These are phyloP conservation scores for Sarocladium kiliense DNA, from an alignment of 2,329 filamentous ascomycete species.

Conservation along the genomic window DNA sequence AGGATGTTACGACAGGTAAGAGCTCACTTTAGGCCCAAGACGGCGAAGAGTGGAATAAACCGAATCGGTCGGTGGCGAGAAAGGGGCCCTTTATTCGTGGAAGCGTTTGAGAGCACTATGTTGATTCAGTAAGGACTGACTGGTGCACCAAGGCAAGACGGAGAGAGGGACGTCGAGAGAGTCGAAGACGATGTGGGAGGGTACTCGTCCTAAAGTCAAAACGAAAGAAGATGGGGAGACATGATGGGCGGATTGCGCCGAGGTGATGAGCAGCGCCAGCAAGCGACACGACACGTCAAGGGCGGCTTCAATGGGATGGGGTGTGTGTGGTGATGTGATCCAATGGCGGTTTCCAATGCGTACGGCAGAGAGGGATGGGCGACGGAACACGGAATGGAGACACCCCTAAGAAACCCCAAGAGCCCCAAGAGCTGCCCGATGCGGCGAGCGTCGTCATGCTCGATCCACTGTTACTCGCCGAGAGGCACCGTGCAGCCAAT, in stretches of 20 bases:
- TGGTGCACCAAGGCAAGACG: not conserved
- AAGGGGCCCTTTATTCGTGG: not conserved
- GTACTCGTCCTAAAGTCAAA: not conserved
- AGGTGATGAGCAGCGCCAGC: not conserved
- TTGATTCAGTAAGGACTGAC: slow-evolving; percentile 1
- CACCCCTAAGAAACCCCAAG: not conserved
- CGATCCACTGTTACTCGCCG: not conserved
- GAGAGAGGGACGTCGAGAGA: not conserved
- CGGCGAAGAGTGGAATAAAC: not conserved
- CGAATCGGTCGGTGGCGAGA: not conserved
- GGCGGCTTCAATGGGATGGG: not conserved
- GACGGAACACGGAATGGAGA: not conserved
- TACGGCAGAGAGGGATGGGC: not conserved
- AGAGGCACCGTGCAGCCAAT: not conserved
- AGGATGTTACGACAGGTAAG: not conserved
- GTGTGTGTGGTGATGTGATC: too few relatives aligned
- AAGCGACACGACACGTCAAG: not conserved
- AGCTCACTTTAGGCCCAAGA: too few relatives aligned
- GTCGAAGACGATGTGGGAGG: not conserved
- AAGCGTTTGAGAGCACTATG: not conserved
- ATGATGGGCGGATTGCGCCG: slow-evolving; percentile 1
- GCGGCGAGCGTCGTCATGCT: slow-evolving; percentile 7
- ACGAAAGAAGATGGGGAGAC: not conserved
- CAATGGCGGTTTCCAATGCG: not conserved
- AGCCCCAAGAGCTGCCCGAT: not conserved